Percentiles rank a stretch among this genome's conserved stretches.
These are phyloP conservation scores for Coprinellus micaceus DNA, from an alignment of 768 basidiomycete species.

Conservation along the genomic window DNA sequence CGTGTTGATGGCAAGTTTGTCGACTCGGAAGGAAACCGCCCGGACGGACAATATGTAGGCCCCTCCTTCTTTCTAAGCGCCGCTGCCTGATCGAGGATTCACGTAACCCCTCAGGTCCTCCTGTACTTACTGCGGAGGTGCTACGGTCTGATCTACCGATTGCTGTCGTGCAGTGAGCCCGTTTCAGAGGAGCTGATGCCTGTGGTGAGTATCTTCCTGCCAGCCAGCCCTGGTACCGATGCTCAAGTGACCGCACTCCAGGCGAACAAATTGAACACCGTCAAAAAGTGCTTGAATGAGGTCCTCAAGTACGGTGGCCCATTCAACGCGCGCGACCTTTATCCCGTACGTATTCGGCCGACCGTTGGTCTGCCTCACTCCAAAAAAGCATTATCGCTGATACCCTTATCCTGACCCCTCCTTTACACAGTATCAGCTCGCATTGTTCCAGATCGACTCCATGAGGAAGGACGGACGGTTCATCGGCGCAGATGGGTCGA, in stretches of 20 bases:
- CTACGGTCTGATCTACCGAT: conserved; percentile 90
- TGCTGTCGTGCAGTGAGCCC: conserved; percentile 93
- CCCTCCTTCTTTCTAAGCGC: background rate
- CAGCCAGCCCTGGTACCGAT: background rate
- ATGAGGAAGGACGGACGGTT: conserved; percentile 94
- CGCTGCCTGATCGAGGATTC: background rate
- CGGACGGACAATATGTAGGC: conserved; percentile 91
- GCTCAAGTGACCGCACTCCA: conserved; percentile 24
- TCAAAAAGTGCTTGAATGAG: conserved; percentile 96
- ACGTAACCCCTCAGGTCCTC: conserved; percentile 58
- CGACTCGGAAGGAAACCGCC: conserved; percentile 87
- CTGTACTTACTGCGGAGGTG: conserved; percentile 91
- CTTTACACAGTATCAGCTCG: conserved; percentile 76
- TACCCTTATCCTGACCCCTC: background rate
- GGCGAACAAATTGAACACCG: conserved; percentile 95
- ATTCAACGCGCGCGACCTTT: conserved; percentile 86
- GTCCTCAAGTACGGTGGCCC: conserved; percentile 94
- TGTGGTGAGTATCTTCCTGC: conserved; percentile 49
- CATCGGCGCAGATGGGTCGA: conserved; percentile 76
- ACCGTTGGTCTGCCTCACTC: background rate
- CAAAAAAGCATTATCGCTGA: background rate
- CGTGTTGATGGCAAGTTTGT: conserved; percentile 96
- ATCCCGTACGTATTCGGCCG: conserved; percentile 61
- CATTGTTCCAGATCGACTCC: conserved; percentile 91
- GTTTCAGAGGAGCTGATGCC: conserved; percentile 99